Base-by-base conservation (phyloP, 2,329 filamentous ascomycete species). In the Fusarium paranaense region DNA sequence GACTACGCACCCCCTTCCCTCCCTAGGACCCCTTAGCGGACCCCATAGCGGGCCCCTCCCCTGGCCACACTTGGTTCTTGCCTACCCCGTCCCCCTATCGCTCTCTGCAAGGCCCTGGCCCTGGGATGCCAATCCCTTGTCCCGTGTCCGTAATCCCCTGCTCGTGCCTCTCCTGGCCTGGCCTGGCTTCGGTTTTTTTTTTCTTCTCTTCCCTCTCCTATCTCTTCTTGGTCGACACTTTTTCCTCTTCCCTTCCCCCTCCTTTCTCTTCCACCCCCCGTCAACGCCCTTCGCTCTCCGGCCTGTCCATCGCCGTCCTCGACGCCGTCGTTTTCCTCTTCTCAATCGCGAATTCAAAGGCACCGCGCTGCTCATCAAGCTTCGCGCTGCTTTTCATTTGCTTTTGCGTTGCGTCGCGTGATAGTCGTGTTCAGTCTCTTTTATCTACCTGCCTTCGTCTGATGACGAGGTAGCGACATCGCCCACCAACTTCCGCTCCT, bases 121-220 rank as follows among this genome's bases (percentile, higher is more conserved):
- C 71, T 62, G 65, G 74, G 69, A 71, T 71, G 69, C 69, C 64
- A 78, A 76, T 76, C 76, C 76, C 76, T 78, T 78, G 76, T 78
- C 69, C 76, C 73, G 73, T 78, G 73, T 78, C 75, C 76, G 70
- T 71, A 76, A 75, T 76, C 76, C 76, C 76, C 76, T 78, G 74
- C 68, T 77, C 70, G 77, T 72, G 69, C 69, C 73, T 77, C 76
- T 76, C 73, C 66, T 73, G 72, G 72, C 64, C 69, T 72, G 73
- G 75, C 64, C 64, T 78, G 72, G 72, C 73, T 73, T 75, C 72
- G 70, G 69, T 68, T 68, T 71, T 71, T 72, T 66, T 77, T 75
- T 76, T 72, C 75, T 70, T 52, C 66, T 78, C 77, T 76, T 74
- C 76, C 69, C 69, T 64, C 67, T 69, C 75, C 68, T 74, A 68